Conservation (phyloP, 2,329 filamentous ascomycete genomes). For the Scedosporium minutisporum region DNA sequence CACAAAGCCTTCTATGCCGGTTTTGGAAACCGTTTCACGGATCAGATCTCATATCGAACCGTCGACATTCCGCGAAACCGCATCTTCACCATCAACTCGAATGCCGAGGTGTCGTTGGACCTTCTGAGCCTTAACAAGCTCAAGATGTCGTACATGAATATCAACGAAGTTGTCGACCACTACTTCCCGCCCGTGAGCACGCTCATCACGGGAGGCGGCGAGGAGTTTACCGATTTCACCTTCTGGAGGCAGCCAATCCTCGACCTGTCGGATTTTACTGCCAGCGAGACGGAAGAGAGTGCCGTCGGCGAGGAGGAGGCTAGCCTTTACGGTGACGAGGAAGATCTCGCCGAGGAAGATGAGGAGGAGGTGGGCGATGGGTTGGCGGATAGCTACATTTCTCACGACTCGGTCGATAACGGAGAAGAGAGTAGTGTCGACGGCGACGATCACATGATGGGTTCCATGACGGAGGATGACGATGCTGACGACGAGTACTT, state of each 20-base stretch:
- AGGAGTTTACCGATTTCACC: slow-evolving; percentile 93
- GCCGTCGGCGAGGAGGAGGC: slow-evolving; percentile 12
- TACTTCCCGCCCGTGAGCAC: slow-evolving; percentile 91
- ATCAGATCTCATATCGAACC: slow-evolving; percentile 89
- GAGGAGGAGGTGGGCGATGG: slow-evolving; percentile 31
- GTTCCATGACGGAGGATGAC: slow-evolving; percentile 18
- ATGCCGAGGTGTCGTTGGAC: slow-evolving; percentile 89
- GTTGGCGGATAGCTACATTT: slow-evolving; percentile 47
- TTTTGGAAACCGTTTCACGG: slow-evolving; percentile 92
- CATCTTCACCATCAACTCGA: slow-evolving; percentile 98
- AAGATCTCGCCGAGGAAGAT: slow-evolving; percentile 36
- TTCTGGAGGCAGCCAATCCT: slow-evolving; percentile 86
- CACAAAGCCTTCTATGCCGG: slow-evolving; percentile 89
- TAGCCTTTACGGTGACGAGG: slow-evolving; percentile 46
- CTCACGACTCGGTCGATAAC: slow-evolving; percentile 37
- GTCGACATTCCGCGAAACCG: slow-evolving; percentile 90
- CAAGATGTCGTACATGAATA: slow-evolving; percentile 93
- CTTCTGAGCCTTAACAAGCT: slow-evolving; percentile 85
- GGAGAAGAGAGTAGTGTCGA: slow-evolving; percentile 12
- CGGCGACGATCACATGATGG: slow-evolving; percentile 22
- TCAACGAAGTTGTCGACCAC: slow-evolving; percentile 94
- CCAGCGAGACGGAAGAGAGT: slow-evolving; percentile 51
- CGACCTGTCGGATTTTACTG: slow-evolving; percentile 80
- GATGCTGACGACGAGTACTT: slow-evolving; percentile 29
- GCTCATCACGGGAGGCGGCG: slow-evolving; percentile 78